Evolutionary conservation across 169 alveolate genomes (phyloP).

Genomic region (Eimeria acervulina): DNA sequence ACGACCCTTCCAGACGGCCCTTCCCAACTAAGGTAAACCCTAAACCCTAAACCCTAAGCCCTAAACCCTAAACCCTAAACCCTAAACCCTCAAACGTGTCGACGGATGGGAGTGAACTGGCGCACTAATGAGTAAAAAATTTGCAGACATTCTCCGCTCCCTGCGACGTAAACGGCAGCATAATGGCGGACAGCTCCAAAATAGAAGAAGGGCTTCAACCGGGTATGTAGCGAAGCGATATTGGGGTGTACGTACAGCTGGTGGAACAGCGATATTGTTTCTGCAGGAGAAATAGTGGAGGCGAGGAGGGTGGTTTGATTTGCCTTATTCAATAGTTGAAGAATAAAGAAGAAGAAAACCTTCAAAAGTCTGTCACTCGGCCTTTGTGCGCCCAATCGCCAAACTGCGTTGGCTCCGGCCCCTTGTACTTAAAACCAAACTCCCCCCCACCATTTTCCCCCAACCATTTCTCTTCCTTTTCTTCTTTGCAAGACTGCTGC

Average conservation of each 20-base stretch:
- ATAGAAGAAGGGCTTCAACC: constrained; percentile 1
- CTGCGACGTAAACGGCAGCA: constrained; percentile 43
- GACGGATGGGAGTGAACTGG: no score
- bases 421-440: constrained; percentile 88
- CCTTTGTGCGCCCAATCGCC: constrained; percentile 92
- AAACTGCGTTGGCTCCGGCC: constrained; percentile 90
- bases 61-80: neutral
- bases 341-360: no score
- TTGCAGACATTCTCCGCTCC: constrained; percentile 36
- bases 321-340: no score
- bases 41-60: neutral
- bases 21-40: neutral
- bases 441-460: constrained; percentile 83
- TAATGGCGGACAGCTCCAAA: neutral
- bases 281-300: constrained; percentile 15
- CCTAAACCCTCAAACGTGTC: no score
- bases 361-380: constrained; percentile 88
- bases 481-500: neutral
- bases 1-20: neutral
- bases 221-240: neutral
- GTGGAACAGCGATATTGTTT: neutral
- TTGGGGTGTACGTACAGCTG: constrained; percentile 1
- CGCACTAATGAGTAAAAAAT: no score
- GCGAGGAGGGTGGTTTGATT: no score
- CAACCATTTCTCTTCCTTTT: neutral